Percentiles rank a stretch among this genome's conserved stretches.
Conservation (phyloP, 1,139 yeast genomes). For the Protomyces macrosporus region DNA sequence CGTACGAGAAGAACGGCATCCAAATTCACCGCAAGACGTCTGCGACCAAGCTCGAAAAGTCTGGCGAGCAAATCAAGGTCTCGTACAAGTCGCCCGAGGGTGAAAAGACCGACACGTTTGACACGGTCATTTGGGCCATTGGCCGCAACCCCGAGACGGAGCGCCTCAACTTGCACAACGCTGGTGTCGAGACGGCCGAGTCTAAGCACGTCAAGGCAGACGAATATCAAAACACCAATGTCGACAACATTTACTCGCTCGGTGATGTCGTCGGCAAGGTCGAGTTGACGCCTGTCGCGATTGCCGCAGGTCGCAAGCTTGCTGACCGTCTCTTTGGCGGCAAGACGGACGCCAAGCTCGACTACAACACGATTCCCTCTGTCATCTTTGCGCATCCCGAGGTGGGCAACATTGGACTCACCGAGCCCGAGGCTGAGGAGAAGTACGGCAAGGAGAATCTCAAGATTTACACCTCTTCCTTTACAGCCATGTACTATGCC, state of each 20-base stretch:
- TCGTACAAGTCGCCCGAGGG: slow-evolving; percentile 49
- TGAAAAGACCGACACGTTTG: slow-evolving; percentile 55
- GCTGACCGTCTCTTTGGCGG: slow-evolving; percentile 89
- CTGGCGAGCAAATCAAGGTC: slow-evolving; percentile 52
- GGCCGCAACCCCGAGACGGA: slow-evolving; percentile 78
- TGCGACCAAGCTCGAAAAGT: slow-evolving; percentile 48
- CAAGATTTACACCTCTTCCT: slow-evolving; percentile 74
- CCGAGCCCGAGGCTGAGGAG: slow-evolving; percentile 68
- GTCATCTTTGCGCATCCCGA: slow-evolving; percentile 96
- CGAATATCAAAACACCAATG: slow-evolving; percentile 77
- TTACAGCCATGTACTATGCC: slow-evolving; percentile 90
- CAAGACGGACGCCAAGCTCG: slow-evolving; percentile 57
- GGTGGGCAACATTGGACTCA: slow-evolving; percentile 86
- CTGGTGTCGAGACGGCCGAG: slow-evolving; percentile 61
- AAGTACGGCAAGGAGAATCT: slow-evolving; percentile 75
- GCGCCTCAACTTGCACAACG: slow-evolving; percentile 62
- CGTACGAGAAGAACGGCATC: slow-evolving; percentile 74
- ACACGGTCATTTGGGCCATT: slow-evolving; percentile 82
- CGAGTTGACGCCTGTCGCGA: slow-evolving; percentile 96
- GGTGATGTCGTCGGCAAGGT: slow-evolving; percentile 88
- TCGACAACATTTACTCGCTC: slow-evolving; percentile 68
- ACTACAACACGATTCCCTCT: slow-evolving; percentile 79
- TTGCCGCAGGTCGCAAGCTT: slow-evolving; percentile 94
- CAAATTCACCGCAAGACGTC: slow-evolving; percentile 64
- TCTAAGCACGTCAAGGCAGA: slow-evolving; percentile 64